phyloP scores from a whole-genome alignment of 352 stramenopile genomes.

The Phytophthora citricola region DNA sequence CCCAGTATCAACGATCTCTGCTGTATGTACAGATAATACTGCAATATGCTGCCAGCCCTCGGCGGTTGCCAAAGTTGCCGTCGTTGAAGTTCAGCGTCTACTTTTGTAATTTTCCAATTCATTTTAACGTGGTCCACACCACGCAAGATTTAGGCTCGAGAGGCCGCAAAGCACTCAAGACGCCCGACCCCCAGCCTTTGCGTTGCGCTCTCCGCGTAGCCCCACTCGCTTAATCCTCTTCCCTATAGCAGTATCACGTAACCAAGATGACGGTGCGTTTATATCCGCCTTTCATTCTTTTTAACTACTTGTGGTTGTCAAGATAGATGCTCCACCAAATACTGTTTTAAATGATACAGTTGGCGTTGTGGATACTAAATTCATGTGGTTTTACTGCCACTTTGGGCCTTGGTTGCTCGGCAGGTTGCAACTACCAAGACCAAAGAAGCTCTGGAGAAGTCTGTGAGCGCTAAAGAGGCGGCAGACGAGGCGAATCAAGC shows the following conservation, averaged over 20 bases:
- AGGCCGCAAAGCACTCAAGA: too few relatives aligned
- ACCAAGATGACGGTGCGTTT: slow-evolving; percentile 33
- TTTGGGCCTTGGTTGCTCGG: slow-evolving; percentile 13
- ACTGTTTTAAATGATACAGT: slow-evolving; percentile 2
- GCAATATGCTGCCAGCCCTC: too few relatives aligned
- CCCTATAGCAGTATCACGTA: slow-evolving; percentile 1
- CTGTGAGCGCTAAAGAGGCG: slow-evolving; percentile 23
- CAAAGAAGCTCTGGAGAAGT: slow-evolving; percentile 15
- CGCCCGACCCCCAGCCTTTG: background rate
- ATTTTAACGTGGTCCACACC: too few relatives aligned
- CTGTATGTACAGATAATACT: too few relatives aligned
- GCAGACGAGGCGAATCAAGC: slow-evolving; percentile 24
- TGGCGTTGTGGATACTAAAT: slow-evolving; percentile 22
- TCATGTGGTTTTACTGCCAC: slow-evolving; percentile 12
- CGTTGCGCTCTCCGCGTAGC: slow-evolving; percentile 1
- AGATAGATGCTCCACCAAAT: background rate
- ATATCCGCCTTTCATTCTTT: background rate
- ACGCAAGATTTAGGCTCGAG: too few relatives aligned
- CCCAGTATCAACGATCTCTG: too few relatives aligned
- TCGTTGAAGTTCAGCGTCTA: too few relatives aligned
- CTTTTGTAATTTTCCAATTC: too few relatives aligned
- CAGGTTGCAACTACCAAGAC: slow-evolving; percentile 28
- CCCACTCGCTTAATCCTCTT: background rate
- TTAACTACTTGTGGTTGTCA: background rate
- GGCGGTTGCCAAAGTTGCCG: too few relatives aligned